Evolutionary conservation across 2,329 filamentous ascomycete genomes (phyloP).

Genomic region (Sporothrix brunneoviolacea): DNA sequence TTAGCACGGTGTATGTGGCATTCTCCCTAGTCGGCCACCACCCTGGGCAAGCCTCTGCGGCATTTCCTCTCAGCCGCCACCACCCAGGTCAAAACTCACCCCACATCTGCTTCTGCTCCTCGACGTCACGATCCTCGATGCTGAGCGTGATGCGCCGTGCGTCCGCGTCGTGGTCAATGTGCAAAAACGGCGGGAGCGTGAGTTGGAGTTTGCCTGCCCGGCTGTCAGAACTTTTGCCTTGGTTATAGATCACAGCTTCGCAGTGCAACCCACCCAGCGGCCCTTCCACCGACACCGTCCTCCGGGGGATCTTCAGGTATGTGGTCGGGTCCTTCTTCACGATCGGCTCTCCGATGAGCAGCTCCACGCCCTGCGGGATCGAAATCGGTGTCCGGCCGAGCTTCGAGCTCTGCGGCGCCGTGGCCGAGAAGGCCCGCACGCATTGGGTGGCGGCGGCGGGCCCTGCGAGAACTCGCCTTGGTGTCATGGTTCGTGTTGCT

Average conservation of each 20-base stretch:
- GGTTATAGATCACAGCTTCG: too few species aligned
- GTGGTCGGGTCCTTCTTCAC: slow-evolving; percentile 49
- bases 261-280: slow-evolving; percentile 73
- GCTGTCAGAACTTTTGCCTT: not conserved
- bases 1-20: too few species aligned
- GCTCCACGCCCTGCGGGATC: slow-evolving; percentile 75
- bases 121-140: slow-evolving; percentile 60
- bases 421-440: slow-evolving; percentile 58
- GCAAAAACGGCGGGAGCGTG: slow-evolving; percentile 72
- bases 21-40: too few species aligned
- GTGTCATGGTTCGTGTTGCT: slow-evolving; percentile 21
- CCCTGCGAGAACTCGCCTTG: not conserved
- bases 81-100: slow-evolving; percentile 46
- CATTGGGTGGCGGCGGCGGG: not conserved
- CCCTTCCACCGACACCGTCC: slow-evolving; percentile 69
- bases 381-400: slow-evolving; percentile 76
- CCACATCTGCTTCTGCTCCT: slow-evolving; percentile 91
- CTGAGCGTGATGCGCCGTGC: slow-evolving; percentile 59
- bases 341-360: slow-evolving; percentile 60
- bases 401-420: slow-evolving; percentile 64
- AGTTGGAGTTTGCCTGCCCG: slow-evolving; percentile 64
- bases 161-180: slow-evolving; percentile 59
- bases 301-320: slow-evolving; percentile 55
- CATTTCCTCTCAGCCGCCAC: not conserved
- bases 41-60: not conserved